Evolutionary conservation across 352 stramenopile species (phyloP).

Genomic region (Phytopythium delawarense): DNA sequence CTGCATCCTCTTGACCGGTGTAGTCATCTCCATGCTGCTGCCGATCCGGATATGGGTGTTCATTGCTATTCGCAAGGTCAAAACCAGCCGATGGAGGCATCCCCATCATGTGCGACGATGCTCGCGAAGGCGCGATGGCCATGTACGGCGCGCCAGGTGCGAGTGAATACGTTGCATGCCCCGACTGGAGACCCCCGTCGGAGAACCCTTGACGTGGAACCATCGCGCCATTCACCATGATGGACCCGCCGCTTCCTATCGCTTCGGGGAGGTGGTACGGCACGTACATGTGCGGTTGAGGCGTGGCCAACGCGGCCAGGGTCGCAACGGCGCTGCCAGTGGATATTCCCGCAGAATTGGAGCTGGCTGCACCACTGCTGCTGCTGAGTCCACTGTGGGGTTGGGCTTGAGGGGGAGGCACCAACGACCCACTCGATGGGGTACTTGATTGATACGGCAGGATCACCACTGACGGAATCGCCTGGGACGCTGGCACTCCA

Average conservation of each 20-base stretch:
- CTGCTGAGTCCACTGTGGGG: not conserved
- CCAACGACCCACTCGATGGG: not conserved
- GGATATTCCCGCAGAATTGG: not conserved
- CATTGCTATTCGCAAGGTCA: not conserved
- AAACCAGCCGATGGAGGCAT: not conserved
- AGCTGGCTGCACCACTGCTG: not conserved
- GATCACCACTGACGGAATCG: constrained; percentile 28
- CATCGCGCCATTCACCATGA: not conserved
- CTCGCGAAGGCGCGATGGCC: constrained; percentile 24
- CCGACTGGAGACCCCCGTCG: constrained; percentile 3
- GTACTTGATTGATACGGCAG: constrained; percentile 17
- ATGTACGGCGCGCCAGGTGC: constrained; percentile 18
- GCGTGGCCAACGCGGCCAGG: constrained; percentile 10
- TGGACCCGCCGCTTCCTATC: not conserved
- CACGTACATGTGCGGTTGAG: constrained; percentile 5
- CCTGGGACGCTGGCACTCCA: constrained; percentile 6
- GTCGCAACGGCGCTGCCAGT: constrained; percentile 13
- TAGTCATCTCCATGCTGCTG: not conserved
- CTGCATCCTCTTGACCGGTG: not conserved
- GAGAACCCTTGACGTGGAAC: not conserved
- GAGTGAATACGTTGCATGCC: constrained; percentile 21
- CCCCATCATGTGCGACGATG: not conserved
- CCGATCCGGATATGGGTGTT: not conserved
- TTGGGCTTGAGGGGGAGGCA: not conserved
- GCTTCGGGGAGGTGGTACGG: constrained; percentile 1